phyloP scores from a whole-genome alignment of 2,329 filamentous ascomycete species.

The Beauveria sp. region DNA sequence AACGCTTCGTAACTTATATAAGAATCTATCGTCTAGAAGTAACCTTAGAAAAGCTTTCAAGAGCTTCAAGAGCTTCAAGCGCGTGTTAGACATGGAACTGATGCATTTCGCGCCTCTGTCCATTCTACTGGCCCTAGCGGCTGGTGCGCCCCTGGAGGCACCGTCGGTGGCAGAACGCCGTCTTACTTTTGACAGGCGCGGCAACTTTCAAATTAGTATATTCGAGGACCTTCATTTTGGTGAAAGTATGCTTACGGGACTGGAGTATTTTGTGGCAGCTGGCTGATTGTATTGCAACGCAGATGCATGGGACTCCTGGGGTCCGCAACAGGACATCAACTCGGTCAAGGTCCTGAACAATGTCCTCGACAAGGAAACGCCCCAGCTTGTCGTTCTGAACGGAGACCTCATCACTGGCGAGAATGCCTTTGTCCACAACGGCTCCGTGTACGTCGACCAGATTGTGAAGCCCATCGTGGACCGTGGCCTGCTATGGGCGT shows the following conservation, averaged over 20 bases:
- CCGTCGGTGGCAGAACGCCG: slow-evolving; percentile 47
- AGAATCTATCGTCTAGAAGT: not conserved
- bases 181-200: slow-evolving; percentile 11
- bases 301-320: slow-evolving; percentile 26
- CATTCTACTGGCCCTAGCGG: not conserved
- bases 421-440: slow-evolving; percentile 46
- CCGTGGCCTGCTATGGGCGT: slow-evolving; percentile 52
- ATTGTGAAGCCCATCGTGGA: slow-evolving; percentile 51
- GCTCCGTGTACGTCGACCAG: slow-evolving; percentile 48
- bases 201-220: slow-evolving; percentile 15
- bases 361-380: slow-evolving; percentile 23
- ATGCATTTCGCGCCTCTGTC: not conserved
- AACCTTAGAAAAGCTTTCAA: not conserved
- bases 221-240: slow-evolving; percentile 17
- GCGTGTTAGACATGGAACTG: not conserved
- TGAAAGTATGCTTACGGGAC: slow-evolving; percentile 10
- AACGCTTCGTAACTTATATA: not conserved
- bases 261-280: not conserved
- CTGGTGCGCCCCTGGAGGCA: not conserved
- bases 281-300: not conserved
- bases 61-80: not conserved
- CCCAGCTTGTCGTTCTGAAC: slow-evolving; percentile 31
- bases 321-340: slow-evolving; percentile 29
- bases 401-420: slow-evolving; percentile 67
- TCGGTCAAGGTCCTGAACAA: slow-evolving; percentile 27